Base-by-base conservation (phyloP, 345 rosid genomes). In the Acer yangbiense region DNA sequence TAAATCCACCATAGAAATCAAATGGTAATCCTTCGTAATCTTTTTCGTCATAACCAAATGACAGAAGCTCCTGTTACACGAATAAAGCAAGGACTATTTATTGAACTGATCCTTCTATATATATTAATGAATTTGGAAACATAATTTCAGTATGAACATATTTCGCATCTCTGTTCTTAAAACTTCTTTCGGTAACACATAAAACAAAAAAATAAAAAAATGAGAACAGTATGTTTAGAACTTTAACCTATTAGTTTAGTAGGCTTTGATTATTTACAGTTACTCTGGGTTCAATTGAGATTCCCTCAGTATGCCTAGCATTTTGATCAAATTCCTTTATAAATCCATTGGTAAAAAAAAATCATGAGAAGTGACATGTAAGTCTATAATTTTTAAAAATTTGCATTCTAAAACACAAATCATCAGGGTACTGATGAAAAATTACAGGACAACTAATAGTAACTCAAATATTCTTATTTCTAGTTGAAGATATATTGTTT, bases 21-120 rank as follows among this genome's bases (percentile, higher is more conserved):
- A 96, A 96, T 60, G 99, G 99, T 73, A 96, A 77, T 68, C 94
- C 98, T 78, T 87, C 87, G 61, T 80, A 90, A 85, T 93, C 99
- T 69, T 85, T 88, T 85, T 91, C 88, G 54, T 90, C 89, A 29
- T 89, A 86, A 77, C 71, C 80, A 68, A 91, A 84, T 9, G 92
- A 92, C 25, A 77, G 84, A 80, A 95, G 97, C 81, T 95, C 97
- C 99, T 95, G 84, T 46, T 46, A 70, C 76, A 75, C 39, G 79
- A 74, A 65, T 32, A 73, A 68, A 80, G 46, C 11, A 66, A 75
- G 50, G 41, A 63, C 52, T 23, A 65, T 71, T 11, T 11, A 39
- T 46, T 32, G 65, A 69, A 68, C 43, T 6, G 57, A 68, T 62
- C 39, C 72, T n/a, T 55, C 7, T 2, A 44, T 68, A 17, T 13